phyloP scores from a whole-genome alignment of 225 moss, liverwort and hornwort species.

The Physcomitrellopsis africana region DNA sequence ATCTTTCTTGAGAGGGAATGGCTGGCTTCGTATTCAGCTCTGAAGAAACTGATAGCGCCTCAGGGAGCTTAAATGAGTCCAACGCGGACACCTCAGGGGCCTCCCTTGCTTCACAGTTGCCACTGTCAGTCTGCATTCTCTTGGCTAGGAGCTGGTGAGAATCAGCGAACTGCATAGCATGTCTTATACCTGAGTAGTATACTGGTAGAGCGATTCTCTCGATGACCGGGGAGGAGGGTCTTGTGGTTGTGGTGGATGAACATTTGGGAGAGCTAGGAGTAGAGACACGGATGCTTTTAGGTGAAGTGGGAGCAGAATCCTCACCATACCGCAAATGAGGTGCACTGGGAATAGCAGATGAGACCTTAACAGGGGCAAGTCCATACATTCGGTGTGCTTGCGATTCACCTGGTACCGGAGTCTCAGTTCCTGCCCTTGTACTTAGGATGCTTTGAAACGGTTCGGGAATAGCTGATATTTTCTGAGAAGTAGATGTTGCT shows the following conservation, averaged over 20 bases:
- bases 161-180: slow-evolving; percentile 42
- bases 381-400: slow-evolving; percentile 31
- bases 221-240: slow-evolving; percentile 23
- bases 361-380: neutral
- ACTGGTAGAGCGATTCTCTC: slow-evolving; percentile 3
- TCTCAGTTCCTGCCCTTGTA: slow-evolving; percentile 37
- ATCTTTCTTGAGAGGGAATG: neutral
- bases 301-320: slow-evolving; percentile 54
- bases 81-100: slow-evolving; percentile 15
- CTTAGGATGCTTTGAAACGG: slow-evolving; percentile 35
- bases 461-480: slow-evolving; percentile 30
- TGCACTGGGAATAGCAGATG: slow-evolving; percentile 46
- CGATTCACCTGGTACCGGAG: slow-evolving; percentile 22
- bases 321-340: slow-evolving; percentile 48
- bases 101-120: neutral
- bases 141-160: slow-evolving; percentile 46
- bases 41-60: neutral
- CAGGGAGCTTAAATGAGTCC: slow-evolving; percentile 25
- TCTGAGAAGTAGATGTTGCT: slow-evolving; percentile 42
- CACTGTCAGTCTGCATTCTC: slow-evolving; percentile 29
- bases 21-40: slow-evolving; percentile 20
- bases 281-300: slow-evolving; percentile 29
- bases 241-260: slow-evolving; percentile 20
- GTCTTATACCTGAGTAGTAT: slow-evolving; percentile 21
- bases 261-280: slow-evolving; percentile 37